Percentiles rank a stretch among this genome's conserved stretches.
Evolutionary conservation across 345 rosid genomes (phyloP).

Genomic region (Lumnitzera racemosa): DNA sequence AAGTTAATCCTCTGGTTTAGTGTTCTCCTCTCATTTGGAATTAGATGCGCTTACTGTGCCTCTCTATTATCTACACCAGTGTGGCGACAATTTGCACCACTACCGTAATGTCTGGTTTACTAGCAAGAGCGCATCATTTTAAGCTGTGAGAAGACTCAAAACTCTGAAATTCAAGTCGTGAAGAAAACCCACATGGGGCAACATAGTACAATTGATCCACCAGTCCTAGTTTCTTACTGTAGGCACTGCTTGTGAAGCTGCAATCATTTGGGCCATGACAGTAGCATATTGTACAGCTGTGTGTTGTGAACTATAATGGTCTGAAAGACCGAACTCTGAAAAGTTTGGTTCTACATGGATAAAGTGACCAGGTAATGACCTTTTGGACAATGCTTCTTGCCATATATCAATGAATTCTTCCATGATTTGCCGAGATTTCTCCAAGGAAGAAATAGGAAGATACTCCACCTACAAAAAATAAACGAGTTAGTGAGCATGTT

Average conservation of each 20-base stretch:
- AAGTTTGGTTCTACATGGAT: conserved; percentile 60
- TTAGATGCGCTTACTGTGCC: no score
- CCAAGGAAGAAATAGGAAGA: conserved; percentile 76
- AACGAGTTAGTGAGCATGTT: conserved; percentile 3
- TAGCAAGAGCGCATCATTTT: no score
- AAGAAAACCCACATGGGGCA: no score
- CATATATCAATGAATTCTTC: conserved; percentile 79
- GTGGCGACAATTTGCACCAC: no score
- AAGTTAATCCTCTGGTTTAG: no score
- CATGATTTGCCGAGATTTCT: conserved; percentile 60
- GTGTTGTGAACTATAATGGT: conserved; percentile 68
- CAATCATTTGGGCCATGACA: conserved; percentile 73
- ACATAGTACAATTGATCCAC: no score
- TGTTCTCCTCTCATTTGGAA: no score
- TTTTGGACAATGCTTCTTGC: conserved; percentile 63
- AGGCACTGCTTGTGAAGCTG: conserved; percentile 58
- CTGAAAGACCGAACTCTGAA: conserved; percentile 62
- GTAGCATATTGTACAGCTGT: conserved; percentile 74
- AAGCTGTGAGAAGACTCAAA: no score
- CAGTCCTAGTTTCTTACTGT: conserved; percentile 35
- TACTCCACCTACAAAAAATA: conserved; percentile 66
- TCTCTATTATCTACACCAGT: no score
- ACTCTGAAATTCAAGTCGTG: no score
- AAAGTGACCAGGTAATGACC: conserved; percentile 74
- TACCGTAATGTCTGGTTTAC: no score